Base-by-base conservation (phyloP, 78 protist species). In the Monocercomonoides exilis region DNA sequence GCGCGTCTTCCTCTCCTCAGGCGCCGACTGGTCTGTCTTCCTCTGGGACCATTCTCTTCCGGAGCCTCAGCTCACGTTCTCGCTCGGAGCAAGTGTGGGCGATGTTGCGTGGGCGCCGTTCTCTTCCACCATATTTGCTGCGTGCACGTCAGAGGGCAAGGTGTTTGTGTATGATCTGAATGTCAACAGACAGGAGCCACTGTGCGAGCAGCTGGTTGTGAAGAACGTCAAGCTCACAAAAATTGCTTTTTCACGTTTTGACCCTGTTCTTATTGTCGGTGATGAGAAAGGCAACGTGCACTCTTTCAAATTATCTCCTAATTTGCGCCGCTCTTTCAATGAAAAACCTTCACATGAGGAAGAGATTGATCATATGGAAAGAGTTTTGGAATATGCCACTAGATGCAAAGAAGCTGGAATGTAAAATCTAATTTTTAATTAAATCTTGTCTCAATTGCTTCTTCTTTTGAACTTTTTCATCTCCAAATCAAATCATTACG, bases 11-110 rank as follows among this genome's bases (percentile, higher is more conserved):
- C 1, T 92, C 41, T 88, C 95, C 33, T 36, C 88, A 44, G 64
- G 89, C 1, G 94, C 95, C 0, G 97, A 95, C 87, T 95, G 97
- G 97, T 87, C 92, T 0, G 95, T 92, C 41, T 91, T 91, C 85
- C 38, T 95, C 43, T 95, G 94, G 95, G 92, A 93, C 33, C 82
- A 89, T 46, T 33, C 0, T 29, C 5, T 4, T 41, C 43, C 3
- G 63, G 5, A 11, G 80, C 1, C 41, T 42, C 89, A 94, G 42
- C 36, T 90, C 44, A 54, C 90, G 33, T 94, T 88, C 79, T 93
- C 92, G 85, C 88, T 1, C 80, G 36, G 45, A 85, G 42, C 44
- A 46, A 44, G 92, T 64, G 92, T 93, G 44, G 91, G 93, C 41
- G 94, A 91, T 41, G 92, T 90, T 33, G 91, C 89, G 33, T 93